A percentile compares a stretch with the other conserved stretches of the same genome.
phyloP scores from a whole-genome alignment of 2,329 filamentous ascomycete species.

The Diplocarpon rosae region DNA sequence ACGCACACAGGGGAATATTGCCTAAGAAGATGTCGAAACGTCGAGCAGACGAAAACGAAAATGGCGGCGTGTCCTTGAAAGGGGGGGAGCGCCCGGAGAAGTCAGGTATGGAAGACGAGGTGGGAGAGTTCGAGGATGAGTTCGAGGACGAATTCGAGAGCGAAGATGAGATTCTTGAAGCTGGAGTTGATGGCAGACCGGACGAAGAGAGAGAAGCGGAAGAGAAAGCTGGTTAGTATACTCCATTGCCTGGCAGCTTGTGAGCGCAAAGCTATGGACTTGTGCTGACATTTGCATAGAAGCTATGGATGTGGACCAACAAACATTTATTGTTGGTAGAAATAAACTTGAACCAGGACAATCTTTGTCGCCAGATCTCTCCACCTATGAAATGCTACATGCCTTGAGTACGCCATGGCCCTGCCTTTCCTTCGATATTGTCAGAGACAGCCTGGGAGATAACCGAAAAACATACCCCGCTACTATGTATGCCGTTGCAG shows the following conservation, averaged over 20 bases:
- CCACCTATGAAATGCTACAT: conserved; percentile 98
- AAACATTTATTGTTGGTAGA: conserved; percentile 90
- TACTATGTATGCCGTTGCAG: conserved; percentile 88
- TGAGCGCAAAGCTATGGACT: conserved; percentile 5
- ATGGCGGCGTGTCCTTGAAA: conserved; percentile 43
- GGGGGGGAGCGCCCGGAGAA: conserved; percentile 49
- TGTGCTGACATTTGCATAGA: conserved; percentile 32
- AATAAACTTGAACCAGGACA: conserved; percentile 86
- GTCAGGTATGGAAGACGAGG: conserved; percentile 54
- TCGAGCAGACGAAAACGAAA: conserved; percentile 38
- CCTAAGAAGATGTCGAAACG: conserved; percentile 44
- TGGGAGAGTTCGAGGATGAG: conserved; percentile 88
- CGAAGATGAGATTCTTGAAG: conserved; percentile 85
- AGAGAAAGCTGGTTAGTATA: conserved; percentile 54
- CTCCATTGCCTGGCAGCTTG: conserved; percentile 1
- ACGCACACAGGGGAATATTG: background rate
- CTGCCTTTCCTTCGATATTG: conserved; percentile 88
- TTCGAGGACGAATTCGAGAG: conserved; percentile 89
- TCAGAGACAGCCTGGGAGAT: conserved; percentile 77
- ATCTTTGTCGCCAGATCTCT: conserved; percentile 79
- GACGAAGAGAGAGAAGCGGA: conserved; percentile 89
- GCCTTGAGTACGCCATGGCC: conserved; percentile 91
- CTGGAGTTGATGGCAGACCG: conserved; percentile 83
- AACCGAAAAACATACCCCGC: conserved; percentile 88
- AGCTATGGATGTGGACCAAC: conserved; percentile 87